These are phyloP conservation scores for Entomortierella beljakovae DNA, from an alignment of 192 early-diverging fungal genomes.

Conservation along the genomic window DNA sequence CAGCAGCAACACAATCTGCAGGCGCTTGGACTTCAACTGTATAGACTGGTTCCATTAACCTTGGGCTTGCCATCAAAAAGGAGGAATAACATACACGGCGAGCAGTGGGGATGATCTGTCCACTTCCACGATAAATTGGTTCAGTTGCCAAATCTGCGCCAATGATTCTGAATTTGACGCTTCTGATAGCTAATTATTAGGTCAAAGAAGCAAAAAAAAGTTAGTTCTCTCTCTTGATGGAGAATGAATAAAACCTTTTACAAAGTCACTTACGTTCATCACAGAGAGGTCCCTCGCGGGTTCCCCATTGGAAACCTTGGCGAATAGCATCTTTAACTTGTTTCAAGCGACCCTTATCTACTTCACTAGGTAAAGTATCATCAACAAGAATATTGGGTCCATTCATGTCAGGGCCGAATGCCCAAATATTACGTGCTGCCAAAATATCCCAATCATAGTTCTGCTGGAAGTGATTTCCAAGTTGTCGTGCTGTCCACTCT, in stretches of 20 bases:
- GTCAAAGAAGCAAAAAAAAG: conserved; percentile 2
- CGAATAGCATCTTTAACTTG: conserved; percentile 86
- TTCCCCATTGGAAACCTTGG: conserved; percentile 99
- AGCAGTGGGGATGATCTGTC: conserved; percentile 97
- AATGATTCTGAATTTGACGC: conserved; percentile 95
- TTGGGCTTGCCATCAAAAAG: conserved; percentile 94
- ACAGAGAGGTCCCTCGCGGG: conserved; percentile 94
- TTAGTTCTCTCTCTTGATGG: background rate
- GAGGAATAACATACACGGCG: conserved; percentile 97
- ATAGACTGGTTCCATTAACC: conserved; percentile 98
- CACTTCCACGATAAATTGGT: conserved; percentile 92
- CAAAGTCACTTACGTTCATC: conserved; percentile 92
- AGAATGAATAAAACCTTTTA: background rate
- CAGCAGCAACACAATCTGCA: conserved; percentile 92
- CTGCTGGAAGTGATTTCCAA: conserved; percentile 85
- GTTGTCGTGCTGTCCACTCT: conserved; percentile 76
- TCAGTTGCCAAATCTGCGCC: conserved; percentile 86
- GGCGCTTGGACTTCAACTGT: conserved; percentile 98
- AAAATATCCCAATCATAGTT: conserved; percentile 96
- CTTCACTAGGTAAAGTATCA: conserved; percentile 95
- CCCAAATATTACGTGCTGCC: conserved; percentile 95
- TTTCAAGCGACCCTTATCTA: conserved; percentile 85
- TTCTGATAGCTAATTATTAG: conserved; percentile 82
- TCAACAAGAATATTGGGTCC: conserved; percentile 96
- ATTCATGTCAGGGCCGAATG: conserved; percentile 93